Evolutionary conservation across 208 protist species (phyloP).

Genomic region (Perkinsela sp.): DNA sequence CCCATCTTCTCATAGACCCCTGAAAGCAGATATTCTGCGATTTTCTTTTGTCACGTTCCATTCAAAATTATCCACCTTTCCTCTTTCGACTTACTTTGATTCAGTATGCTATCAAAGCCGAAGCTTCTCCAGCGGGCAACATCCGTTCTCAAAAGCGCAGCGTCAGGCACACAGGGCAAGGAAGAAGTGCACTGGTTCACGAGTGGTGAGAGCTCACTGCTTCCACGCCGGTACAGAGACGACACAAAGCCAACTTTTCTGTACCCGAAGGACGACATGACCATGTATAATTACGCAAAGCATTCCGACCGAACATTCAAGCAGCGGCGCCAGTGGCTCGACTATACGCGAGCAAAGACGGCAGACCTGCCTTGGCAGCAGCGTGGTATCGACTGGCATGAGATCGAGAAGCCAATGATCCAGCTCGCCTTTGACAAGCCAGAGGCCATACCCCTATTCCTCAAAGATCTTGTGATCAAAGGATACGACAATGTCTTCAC

Average conservation of each 20-base stretch:
- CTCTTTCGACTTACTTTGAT: no score
- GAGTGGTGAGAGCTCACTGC: background rate
- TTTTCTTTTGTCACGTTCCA: no score
- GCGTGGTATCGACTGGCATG: conserved; percentile 33
- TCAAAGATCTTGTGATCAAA: conserved; percentile 52
- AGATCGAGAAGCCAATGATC: conserved; percentile 49
- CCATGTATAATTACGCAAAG: conserved; percentile 24
- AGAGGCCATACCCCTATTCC: conserved; percentile 37
- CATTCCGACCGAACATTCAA: conserved; percentile 55
- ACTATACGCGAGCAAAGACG: conserved; percentile 7
- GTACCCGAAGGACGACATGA: background rate
- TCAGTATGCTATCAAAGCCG: no score
- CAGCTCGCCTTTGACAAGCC: conserved; percentile 58
- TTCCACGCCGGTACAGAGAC: background rate
- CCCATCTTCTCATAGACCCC: no score
- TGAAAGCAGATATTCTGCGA: no score
- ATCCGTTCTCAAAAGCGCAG: no score
- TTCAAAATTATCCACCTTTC: no score
- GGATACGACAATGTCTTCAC: conserved; percentile 18
- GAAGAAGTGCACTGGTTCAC: background rate
- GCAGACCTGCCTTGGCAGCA: conserved; percentile 24
- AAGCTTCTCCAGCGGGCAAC: no score
- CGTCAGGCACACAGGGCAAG: no score
- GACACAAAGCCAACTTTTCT: background rate
- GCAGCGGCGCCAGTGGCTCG: conserved; percentile 51